Percentiles rank a stretch among this genome's conserved stretches.
Evolutionary conservation across 768 basidiomycete species (phyloP).

Genomic region (Cyclocybe cylindracea): DNA sequence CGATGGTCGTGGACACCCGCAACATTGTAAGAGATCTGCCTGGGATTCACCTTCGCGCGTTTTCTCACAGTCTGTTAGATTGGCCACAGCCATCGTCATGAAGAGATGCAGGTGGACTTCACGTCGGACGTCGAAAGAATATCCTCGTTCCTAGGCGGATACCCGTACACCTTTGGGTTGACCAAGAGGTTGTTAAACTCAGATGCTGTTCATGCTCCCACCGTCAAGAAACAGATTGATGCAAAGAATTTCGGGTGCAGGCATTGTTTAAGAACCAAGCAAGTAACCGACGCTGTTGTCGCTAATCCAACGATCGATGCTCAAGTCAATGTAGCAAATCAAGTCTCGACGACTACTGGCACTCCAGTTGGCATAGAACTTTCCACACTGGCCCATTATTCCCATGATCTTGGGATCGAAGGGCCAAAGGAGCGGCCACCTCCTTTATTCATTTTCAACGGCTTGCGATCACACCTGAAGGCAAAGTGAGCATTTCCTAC

Average conservation of each 20-base stretch:
- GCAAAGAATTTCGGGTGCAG: conserved; percentile 51
- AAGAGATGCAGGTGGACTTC: conserved; percentile 37
- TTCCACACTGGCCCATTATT: not conserved
- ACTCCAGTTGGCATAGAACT: conserved; percentile 3
- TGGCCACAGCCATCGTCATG: conserved; percentile 67
- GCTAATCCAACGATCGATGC: not conserved
- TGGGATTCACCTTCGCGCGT: not conserved
- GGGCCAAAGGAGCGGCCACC: conserved; percentile 16
- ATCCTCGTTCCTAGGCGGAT: conserved; percentile 13
- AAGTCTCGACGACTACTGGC: not conserved
- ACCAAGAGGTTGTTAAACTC: conserved; percentile 19
- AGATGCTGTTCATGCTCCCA: conserved; percentile 4
- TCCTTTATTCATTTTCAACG: conserved; percentile 50
- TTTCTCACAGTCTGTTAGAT: conserved; percentile 36
- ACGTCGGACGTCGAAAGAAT: conserved; percentile 2
- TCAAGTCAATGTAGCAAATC: not conserved
- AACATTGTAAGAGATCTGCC: conserved; percentile 41
- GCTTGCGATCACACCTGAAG: conserved; percentile 62
- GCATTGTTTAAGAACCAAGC: conserved; percentile 40
- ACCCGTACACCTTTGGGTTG: conserved; percentile 18
- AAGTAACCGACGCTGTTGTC: conserved; percentile 1
- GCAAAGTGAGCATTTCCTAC: conserved; percentile 46
- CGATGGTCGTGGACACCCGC: conserved; percentile 47
- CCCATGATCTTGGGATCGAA: conserved; percentile 9
- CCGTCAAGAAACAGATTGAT: conserved; percentile 30